phyloP scores from a whole-genome alignment of 2,329 filamentous ascomycete genomes.

The Chaetomiaceae sp. region DNA sequence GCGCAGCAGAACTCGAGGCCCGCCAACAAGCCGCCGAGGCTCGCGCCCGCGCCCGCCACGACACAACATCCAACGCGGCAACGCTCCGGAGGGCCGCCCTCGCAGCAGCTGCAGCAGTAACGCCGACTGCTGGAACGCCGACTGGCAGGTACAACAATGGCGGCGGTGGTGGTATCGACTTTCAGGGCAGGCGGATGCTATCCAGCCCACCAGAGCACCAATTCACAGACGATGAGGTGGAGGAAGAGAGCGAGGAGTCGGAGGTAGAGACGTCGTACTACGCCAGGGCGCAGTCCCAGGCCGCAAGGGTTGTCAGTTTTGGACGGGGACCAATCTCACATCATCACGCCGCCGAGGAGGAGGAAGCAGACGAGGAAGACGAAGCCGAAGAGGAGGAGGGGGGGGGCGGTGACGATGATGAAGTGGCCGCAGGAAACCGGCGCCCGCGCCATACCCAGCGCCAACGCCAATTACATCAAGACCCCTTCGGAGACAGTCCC shows the following conservation, averaged over 20 bases:
- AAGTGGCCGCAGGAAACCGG: not conserved
- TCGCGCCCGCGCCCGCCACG: conserved; percentile 14
- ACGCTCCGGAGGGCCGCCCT: not conserved
- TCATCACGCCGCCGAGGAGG: conserved; percentile 1
- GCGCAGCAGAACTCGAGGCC: conserved; percentile 20
- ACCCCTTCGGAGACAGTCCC: not conserved
- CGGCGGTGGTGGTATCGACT: not conserved
- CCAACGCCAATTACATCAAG: not conserved
- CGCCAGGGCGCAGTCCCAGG: conserved; percentile 14
- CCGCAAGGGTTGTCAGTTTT: conserved; percentile 4
- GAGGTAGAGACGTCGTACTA: conserved; percentile 18
- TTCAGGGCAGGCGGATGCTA: not conserved
- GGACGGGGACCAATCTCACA: not conserved
- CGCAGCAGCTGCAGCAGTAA: not conserved
- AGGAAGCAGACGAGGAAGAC: conserved; percentile 9
- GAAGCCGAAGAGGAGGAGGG: conserved; percentile 10
- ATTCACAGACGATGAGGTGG: conserved; percentile 11
- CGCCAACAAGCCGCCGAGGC: conserved; percentile 15
- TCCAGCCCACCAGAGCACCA: conserved; percentile 8
- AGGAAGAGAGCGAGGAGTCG: conserved; percentile 5
- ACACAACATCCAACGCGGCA: not conserved
- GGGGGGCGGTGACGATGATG: conserved; percentile 7
- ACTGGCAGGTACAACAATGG: not conserved
- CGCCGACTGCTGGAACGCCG: not conserved
- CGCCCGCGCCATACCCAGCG: not conserved